Evolutionary conservation across 2,329 filamentous ascomycete genomes (phyloP).

Genomic region (Metarhizium album): DNA sequence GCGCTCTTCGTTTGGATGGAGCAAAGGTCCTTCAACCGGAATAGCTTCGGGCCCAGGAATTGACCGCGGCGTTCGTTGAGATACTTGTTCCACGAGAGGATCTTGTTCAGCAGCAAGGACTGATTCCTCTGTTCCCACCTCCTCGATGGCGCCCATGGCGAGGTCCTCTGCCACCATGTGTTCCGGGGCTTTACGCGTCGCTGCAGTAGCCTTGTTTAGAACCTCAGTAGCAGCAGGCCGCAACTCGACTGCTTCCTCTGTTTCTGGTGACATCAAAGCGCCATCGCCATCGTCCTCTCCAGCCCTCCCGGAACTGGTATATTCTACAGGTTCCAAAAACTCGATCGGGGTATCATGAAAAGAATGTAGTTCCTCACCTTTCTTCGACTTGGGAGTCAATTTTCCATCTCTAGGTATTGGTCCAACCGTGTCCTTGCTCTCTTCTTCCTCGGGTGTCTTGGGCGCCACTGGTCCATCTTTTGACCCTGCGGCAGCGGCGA

Average conservation of each 20-base stretch:
- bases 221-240: neutral
- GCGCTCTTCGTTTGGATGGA: neutral
- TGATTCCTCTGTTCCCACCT: neutral
- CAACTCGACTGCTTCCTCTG: constrained; percentile 9
- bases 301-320: constrained; percentile 16
- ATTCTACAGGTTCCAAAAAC: constrained; percentile 21
- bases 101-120: neutral
- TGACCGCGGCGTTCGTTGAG: neutral
- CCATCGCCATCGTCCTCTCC: constrained; percentile 13
- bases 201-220: neutral
- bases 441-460: constrained; percentile 18
- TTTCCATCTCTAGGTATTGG: constrained; percentile 27
- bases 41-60: neutral
- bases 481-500: constrained; percentile 1
- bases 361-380: constrained; percentile 33
- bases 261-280: constrained; percentile 19
- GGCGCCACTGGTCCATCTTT: neutral
- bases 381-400: constrained; percentile 20
- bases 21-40: neutral
- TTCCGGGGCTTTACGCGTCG: neutral
- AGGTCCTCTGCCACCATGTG: neutral
- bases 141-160: neutral
- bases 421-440: constrained; percentile 29
- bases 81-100: neutral
- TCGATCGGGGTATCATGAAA: constrained; percentile 27